Conservation (phyloP, 2,329 filamentous ascomycete genomes). For the Endothia cerciana region DNA sequence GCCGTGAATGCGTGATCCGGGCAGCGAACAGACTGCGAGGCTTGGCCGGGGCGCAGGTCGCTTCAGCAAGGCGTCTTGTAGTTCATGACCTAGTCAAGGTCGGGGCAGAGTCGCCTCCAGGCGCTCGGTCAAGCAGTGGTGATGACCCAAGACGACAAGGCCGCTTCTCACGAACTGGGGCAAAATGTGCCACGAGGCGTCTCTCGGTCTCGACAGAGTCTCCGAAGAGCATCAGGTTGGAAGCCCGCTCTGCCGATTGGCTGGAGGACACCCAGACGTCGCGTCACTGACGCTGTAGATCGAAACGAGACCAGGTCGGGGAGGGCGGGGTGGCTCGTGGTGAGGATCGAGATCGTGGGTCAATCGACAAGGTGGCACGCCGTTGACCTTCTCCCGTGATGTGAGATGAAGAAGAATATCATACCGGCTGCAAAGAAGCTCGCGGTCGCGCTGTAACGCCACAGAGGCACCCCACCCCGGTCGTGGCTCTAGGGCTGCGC, state of each 20-base stretch:
- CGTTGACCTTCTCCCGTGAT: neutral
- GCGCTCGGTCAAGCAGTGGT: neutral
- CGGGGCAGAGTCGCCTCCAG: neutral
- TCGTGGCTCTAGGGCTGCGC: slow-evolving; percentile 2
- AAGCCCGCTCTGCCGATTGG: neutral
- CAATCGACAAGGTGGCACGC: neutral
- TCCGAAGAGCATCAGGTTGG: neutral
- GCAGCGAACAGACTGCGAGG: neutral
- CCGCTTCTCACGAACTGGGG: neutral
- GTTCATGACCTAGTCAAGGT: neutral
- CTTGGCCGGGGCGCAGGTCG: neutral
- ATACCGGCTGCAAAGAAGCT: neutral
- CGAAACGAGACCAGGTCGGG: neutral
- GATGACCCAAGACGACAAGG: neutral
- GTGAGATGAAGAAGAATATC: neutral
- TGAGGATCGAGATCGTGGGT: neutral
- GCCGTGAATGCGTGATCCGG: neutral
- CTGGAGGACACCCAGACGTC: neutral
- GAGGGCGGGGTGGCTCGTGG: neutral
- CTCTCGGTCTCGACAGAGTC: neutral
- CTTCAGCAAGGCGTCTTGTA: neutral
- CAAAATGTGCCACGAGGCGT: neutral
- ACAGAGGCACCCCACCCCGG: neutral
- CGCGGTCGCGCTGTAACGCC: neutral
- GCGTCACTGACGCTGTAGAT: neutral